Evolutionary conservation across 371 early-diverging fungal species (phyloP), one percentile per base, ranked within the genome.

Genomic region (Circinella umbellata): DNA sequence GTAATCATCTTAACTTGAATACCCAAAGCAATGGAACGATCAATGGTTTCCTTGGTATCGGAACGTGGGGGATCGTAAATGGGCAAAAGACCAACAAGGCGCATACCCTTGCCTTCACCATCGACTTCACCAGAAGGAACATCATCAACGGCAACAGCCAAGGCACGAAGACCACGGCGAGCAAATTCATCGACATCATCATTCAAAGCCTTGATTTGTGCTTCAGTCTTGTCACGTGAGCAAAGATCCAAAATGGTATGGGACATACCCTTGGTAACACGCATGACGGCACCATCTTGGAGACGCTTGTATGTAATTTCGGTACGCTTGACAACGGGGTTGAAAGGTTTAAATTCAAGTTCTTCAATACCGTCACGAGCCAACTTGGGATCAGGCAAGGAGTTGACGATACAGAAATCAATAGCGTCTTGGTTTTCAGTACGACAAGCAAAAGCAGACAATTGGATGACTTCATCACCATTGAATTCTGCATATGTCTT

Each of bases 1-100:
- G 97, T 97, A 75, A 97, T 94, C 96, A 98, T 97, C 86, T 95
- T 92, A 69, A 97, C 95, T 72, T 92, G 82, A 69, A 98, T 92
- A 70, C 97, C 97, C 57, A 95, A 92, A 46, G 83, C 87, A 72
- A 92, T 89, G 71, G 95, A 93, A 69, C 93, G 92, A 66, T 90
- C 88, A 70, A 96, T 95, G 47, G 95, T 95, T 74, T 88, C 91
- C 86, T 91, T 89, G 69, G 92, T 90, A 73, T 92, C 93, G 70
- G 89, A 87, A 62, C 92, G 92, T 20, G 96, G 95, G 14, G 96
- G 96, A 85, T 96, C 98, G 72, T 93, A 93, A 68, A 98, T 86
- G 63, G 92, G 89, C 73, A 93, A 81, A 62, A 92, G 85, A 76
- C 90, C 92, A 61, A 91, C 73, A 18, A 84, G 75, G 78, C 81